Conservation (phyloP, 2,329 filamentous ascomycete species). For the Akanthomyces dipterigenus region DNA sequence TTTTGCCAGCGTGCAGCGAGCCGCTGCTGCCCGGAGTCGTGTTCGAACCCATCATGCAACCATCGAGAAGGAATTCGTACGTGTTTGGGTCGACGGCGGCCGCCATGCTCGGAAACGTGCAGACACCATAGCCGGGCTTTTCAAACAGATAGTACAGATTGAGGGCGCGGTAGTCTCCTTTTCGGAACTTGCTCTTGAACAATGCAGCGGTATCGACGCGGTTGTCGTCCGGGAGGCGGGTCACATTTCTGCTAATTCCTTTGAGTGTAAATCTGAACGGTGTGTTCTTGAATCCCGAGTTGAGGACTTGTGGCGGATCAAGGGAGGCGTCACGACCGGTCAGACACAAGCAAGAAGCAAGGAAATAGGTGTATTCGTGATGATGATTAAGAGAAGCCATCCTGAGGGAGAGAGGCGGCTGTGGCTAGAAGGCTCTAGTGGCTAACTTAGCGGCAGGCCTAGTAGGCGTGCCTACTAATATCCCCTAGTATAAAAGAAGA, state of each 20-base stretch:
- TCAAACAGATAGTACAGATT: constrained; percentile 40
- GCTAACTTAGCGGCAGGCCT: too few relatives aligned
- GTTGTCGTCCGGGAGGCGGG: not conserved
- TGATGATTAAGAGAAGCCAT: too few relatives aligned
- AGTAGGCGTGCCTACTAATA: too few relatives aligned
- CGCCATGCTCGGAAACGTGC: constrained; percentile 36
- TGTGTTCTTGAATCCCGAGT: not conserved
- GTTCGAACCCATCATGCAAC: constrained; percentile 32
- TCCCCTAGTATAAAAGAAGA: too few relatives aligned
- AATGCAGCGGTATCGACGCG: too few relatives aligned
- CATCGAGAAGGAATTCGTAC: constrained; percentile 29
- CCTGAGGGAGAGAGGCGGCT: too few relatives aligned
- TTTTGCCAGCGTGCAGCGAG: constrained; percentile 29
- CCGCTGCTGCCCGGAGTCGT: constrained; percentile 29
- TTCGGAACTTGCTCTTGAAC: constrained; percentile 26
- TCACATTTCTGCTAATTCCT: not conserved
- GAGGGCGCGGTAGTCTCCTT: constrained; percentile 34
- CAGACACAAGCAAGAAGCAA: too few relatives aligned
- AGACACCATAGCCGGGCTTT: constrained; percentile 30
- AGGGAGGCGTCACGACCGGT: too few relatives aligned
- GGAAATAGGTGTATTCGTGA: too few relatives aligned
- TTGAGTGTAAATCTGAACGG: not conserved
- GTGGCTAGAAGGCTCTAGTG: too few relatives aligned
- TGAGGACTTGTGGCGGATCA: not conserved
- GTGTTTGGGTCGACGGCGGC: constrained; percentile 17